These are phyloP conservation scores for Pisolithus marmoratus DNA, from an alignment of 768 basidiomycete species.

Conservation along the genomic window DNA sequence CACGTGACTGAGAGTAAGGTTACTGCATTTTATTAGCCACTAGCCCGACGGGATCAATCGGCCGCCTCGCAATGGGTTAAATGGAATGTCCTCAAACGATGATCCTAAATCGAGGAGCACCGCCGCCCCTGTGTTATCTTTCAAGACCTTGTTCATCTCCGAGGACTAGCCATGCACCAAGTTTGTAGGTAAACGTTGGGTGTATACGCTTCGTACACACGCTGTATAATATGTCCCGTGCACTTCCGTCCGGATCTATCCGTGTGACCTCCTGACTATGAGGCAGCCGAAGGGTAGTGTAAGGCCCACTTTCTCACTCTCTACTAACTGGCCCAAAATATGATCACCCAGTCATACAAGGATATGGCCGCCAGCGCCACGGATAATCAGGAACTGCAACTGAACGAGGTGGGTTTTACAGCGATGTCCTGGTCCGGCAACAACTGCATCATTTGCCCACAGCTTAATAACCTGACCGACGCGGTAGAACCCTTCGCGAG, in stretches of 20 bases:
- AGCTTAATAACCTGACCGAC: conserved; percentile 50
- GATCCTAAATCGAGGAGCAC: no score
- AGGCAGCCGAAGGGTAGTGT: conserved; percentile 7
- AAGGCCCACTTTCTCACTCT: conserved; percentile 5
- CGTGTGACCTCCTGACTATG: conserved; percentile 7
- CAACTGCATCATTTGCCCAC: neutral
- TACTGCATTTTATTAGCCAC: neutral
- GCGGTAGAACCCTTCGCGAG: conserved; percentile 59
- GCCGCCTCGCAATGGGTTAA: neutral
- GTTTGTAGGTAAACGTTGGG: neutral
- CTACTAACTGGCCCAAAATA: conserved; percentile 9
- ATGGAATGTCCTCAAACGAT: no score
- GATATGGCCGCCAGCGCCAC: neutral
- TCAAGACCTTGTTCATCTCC: neutral
- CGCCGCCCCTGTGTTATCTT: no score
- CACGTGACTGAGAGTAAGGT: conserved; percentile 16
- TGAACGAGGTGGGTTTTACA: conserved; percentile 32
- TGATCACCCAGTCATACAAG: conserved; percentile 21
- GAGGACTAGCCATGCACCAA: neutral
- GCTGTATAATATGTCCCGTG: conserved; percentile 5
- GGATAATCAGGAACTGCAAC: conserved; percentile 21
- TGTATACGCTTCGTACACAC: neutral
- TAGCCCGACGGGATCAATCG: neutral
- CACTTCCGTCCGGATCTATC: conserved; percentile 12
- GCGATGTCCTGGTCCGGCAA: no score